phyloP scores from a whole-genome alignment of 1,139 yeast genomes.

The Pichia sp. region DNA sequence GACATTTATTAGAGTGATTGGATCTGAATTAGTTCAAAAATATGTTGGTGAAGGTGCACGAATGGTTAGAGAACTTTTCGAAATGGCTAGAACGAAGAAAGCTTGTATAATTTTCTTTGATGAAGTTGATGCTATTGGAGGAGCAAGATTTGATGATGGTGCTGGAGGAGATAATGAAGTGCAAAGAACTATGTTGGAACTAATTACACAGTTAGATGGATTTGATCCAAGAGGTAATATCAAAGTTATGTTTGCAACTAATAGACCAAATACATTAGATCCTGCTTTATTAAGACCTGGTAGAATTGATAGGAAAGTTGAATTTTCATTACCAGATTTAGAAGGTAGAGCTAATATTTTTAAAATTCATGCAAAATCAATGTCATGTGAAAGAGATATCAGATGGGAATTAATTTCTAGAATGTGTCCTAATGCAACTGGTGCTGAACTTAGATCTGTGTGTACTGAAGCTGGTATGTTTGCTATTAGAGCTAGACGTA shows the following conservation, averaged over 20 bases:
- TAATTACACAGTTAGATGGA: constrained; percentile 94
- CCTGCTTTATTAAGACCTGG: constrained; percentile 98
- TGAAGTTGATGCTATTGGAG: constrained; percentile 98
- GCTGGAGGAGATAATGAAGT: constrained; percentile 99
- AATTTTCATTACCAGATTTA: constrained; percentile 88
- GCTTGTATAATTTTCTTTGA: constrained; percentile 96
- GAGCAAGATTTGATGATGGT: constrained; percentile 97
- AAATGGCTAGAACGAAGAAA: constrained; percentile 96
- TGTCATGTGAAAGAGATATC: constrained; percentile 95
- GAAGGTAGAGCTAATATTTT: constrained; percentile 97
- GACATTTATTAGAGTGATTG: constrained; percentile 94
- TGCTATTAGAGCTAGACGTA: constrained; percentile 96
- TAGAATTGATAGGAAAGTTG: constrained; percentile 95
- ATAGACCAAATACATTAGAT: constrained; percentile 94
- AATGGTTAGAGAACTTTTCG: constrained; percentile 96
- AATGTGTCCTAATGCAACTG: constrained; percentile 95
- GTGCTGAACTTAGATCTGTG: constrained; percentile 94
- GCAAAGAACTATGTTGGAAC: constrained; percentile 97
- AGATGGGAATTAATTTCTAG: constrained; percentile 98
- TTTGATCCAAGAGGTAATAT: constrained; percentile 98
- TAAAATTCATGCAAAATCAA: constrained; percentile 92
- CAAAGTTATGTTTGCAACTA: constrained; percentile 98
- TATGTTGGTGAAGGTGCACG: constrained; percentile 99
- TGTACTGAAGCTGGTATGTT: constrained; percentile 99
- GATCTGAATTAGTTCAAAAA: constrained; percentile 94